phyloP scores from a whole-genome alignment of 2,329 filamentous ascomycete species.

The Aciculosporium take region DNA sequence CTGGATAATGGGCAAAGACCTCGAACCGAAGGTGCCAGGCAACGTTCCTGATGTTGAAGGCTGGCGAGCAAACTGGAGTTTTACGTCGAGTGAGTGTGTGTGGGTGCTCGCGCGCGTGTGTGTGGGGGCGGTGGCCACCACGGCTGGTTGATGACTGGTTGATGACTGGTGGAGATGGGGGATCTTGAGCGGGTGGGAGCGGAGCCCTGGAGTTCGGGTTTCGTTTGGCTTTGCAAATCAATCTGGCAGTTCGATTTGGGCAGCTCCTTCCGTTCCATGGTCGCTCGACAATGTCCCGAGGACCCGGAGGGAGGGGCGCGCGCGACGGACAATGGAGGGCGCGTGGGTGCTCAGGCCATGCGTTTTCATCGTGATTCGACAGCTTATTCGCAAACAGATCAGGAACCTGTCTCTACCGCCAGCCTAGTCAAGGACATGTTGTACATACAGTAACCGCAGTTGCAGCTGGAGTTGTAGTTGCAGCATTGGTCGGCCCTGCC shows the following conservation, averaged over 20 bases:
- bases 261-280: conserved; percentile 1
- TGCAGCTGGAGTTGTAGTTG: not conserved
- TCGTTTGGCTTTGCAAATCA: not conserved
- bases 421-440: no score
- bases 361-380: no score
- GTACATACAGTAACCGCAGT: not conserved
- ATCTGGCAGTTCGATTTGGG: conserved; percentile 1
- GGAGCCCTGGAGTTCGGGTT: not conserved
- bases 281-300: no score
- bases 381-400: no score
- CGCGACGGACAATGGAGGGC: no score
- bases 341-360: no score
- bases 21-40: no score
- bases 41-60: not conserved
- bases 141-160: no score
- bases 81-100: not conserved
- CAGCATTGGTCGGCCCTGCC: not conserved
- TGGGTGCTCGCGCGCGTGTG: not conserved
- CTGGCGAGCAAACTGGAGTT: no score
- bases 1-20: no score
- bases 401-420: no score
- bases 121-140: not conserved
- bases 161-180: not conserved
- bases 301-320: no score
- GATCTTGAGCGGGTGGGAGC: not conserved